These are phyloP conservation scores for Amphirosellinia nigrospora DNA, from an alignment of 495 filamentous ascomycete species.

Conservation along the genomic window DNA sequence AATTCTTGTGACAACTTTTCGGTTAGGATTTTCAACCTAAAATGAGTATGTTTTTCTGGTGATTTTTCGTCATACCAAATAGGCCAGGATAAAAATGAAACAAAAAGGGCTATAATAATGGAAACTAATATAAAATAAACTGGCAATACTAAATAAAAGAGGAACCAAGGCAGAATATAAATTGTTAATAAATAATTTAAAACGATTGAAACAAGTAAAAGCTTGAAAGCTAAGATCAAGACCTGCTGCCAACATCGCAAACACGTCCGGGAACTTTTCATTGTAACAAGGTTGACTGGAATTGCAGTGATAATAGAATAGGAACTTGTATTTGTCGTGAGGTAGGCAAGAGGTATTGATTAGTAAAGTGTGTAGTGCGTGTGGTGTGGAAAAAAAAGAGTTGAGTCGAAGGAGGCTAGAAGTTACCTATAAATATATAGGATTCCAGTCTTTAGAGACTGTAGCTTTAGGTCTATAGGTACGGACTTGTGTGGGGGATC, in stretches of 20 bases:
- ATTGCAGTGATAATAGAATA: constrained; percentile 20
- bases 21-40: constrained; percentile 10
- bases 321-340: constrained; percentile 21
- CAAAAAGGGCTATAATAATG: constrained; percentile 14
- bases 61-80: constrained; percentile 18
- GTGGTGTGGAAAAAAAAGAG: constrained; percentile 13
- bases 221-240: constrained; percentile 21
- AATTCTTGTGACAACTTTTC: constrained; percentile 23
- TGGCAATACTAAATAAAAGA: constrained; percentile 14
- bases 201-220: constrained; percentile 18
- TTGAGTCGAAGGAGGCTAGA: constrained; percentile 18
- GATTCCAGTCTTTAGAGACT: constrained; percentile 21
- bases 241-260: constrained; percentile 18
- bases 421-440: constrained; percentile 21
- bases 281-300: constrained; percentile 20
- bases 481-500: background rate
- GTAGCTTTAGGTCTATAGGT: constrained; percentile 19
- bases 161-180: constrained; percentile 20
- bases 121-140: constrained; percentile 17
- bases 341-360: constrained; percentile 24
- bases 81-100: constrained; percentile 13
- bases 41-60: constrained; percentile 16
- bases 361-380: constrained; percentile 20
- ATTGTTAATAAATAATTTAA: constrained; percentile 20
- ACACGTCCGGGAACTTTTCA: constrained; percentile 25